phyloP scores from a whole-genome alignment of 345 rosid genomes.

The Chamaenerion angustifolium region DNA sequence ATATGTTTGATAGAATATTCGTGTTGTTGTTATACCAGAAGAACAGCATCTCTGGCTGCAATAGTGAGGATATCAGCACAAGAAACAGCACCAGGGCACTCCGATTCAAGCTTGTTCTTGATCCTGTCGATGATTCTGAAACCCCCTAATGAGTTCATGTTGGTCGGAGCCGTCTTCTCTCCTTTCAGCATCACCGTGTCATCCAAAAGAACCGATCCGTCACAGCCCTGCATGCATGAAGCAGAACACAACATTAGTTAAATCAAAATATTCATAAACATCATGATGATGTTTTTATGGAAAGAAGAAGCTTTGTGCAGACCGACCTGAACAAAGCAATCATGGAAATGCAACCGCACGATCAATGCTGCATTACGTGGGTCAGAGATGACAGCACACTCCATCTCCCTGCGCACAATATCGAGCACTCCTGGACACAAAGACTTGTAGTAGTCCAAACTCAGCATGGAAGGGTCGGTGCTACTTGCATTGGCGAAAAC shows the following conservation, averaged over 20 bases:
- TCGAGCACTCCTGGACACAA: constrained; percentile 59
- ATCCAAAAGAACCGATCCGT: constrained; percentile 73
- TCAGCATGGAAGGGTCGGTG: constrained; percentile 24
- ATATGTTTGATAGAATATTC: no score
- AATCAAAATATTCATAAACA: no score
- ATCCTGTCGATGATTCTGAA: constrained; percentile 60
- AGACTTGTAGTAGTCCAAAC: constrained; percentile 52
- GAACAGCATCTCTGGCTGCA: constrained; percentile 82
- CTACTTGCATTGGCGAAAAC: constrained; percentile 17
- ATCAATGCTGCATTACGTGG: constrained; percentile 75
- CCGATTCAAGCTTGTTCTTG: constrained; percentile 82
- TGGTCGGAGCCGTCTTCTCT: constrained; percentile 60
- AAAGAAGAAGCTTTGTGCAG: background rate
- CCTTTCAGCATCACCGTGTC: constrained; percentile 51
- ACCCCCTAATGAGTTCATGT: constrained; percentile 44
- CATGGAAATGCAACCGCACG: constrained; percentile 72
- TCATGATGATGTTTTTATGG: background rate
- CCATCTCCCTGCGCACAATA: constrained; percentile 70
- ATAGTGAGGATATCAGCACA: constrained; percentile 85
- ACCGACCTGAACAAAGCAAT: constrained; percentile 77
- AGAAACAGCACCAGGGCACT: constrained; percentile 80
- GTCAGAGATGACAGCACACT: constrained; percentile 67
- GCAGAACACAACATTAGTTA: background rate
- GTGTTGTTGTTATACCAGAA: constrained; percentile 47
- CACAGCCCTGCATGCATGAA: constrained; percentile 55